These are phyloP conservation scores for Saturnispora galanensis DNA, from an alignment of 805 yeast species.

Conservation along the genomic window DNA sequence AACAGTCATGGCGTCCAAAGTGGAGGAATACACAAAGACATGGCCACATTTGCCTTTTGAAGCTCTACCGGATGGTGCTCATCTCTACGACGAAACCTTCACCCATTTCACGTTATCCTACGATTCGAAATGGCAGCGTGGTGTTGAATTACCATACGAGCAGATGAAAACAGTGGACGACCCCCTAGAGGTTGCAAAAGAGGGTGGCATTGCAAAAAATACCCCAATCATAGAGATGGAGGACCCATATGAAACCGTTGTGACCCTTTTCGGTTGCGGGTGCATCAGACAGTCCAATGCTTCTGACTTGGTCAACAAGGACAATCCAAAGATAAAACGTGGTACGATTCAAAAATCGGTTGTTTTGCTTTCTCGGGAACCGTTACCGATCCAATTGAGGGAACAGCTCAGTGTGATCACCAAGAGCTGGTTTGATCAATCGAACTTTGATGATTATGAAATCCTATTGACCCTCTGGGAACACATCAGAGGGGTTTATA, in stretches of 20 bases:
- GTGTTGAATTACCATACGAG: slow-evolving; percentile 34
- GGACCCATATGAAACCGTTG: slow-evolving; percentile 25
- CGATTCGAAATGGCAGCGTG: slow-evolving; percentile 40
- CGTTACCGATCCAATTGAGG: slow-evolving; percentile 78
- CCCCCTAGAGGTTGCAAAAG: background rate
- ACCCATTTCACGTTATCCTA: slow-evolving; percentile 79
- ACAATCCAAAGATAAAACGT: slow-evolving; percentile 30
- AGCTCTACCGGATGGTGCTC: slow-evolving; percentile 94
- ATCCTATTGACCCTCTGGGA: slow-evolving; percentile 63
- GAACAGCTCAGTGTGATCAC: slow-evolving; percentile 89
- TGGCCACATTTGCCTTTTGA: slow-evolving; percentile 93
- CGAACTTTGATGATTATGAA: slow-evolving; percentile 58
- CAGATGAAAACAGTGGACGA: slow-evolving; percentile 14
- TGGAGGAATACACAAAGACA: slow-evolving; percentile 30
- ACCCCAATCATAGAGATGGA: slow-evolving; percentile 14
- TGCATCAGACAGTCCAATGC: slow-evolving; percentile 79
- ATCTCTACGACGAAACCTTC: slow-evolving; percentile 85
- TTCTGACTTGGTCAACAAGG: slow-evolving; percentile 36
- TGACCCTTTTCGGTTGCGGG: slow-evolving; percentile 88
- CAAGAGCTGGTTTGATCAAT: slow-evolving; percentile 73
- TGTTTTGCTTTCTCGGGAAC: slow-evolving; percentile 72
- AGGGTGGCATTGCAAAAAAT: slow-evolving; percentile 9
- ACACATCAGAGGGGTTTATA: slow-evolving; percentile 43
- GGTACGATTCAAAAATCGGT: slow-evolving; percentile 87
- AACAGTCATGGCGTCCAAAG: slow-evolving; percentile 20